Conservation (phyloP, 306 rosid species). For the Lathyrus tuberosus region DNA sequence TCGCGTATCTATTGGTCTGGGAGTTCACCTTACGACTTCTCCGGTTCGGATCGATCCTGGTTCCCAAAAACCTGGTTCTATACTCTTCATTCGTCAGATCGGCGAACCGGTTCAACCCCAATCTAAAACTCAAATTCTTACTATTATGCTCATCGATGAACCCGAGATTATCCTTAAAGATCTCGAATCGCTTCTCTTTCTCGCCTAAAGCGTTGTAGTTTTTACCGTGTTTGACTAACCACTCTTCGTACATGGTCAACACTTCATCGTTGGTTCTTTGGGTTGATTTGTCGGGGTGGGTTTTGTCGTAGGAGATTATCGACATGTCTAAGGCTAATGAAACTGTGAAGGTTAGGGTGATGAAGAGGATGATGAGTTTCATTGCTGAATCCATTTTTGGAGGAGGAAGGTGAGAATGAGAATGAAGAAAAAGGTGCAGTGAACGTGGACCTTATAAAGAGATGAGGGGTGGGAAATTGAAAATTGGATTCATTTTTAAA, state of each 20-base stretch:
- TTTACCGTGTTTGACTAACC: constrained; percentile 73
- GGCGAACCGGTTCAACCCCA: constrained; percentile 87
- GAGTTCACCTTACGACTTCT: constrained; percentile 34
- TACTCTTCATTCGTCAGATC: constrained; percentile 93
- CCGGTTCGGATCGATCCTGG: constrained; percentile 45
- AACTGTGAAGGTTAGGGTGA: constrained; percentile 43
- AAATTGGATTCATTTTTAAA: constrained; percentile 10
- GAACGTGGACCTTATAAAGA: constrained; percentile 53
- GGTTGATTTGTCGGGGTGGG: constrained; percentile 38
- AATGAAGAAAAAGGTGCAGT: constrained; percentile 7
- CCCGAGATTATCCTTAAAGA: constrained; percentile 79
- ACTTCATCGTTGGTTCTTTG: constrained; percentile 64
- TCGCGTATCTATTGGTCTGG: constrained; percentile 55
- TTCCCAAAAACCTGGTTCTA: constrained; percentile 64
- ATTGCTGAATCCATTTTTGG: constrained; percentile 55
- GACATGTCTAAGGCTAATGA: constrained; percentile 78
- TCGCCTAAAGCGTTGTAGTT: constrained; percentile 65
- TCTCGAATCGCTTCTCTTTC: constrained; percentile 73
- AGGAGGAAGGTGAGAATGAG: not conserved
- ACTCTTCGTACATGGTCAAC: constrained; percentile 64
- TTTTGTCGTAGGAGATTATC: constrained; percentile 58
- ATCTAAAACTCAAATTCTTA: constrained; percentile 48
- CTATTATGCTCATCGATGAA: constrained; percentile 76
- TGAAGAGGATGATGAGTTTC: constrained; percentile 30
- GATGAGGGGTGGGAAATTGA: not conserved